A percentile compares a stretch with the other conserved stretches of the same genome.
Conservation (phyloP, 495 filamentous ascomycete species). For the Xylaria grammica region DNA sequence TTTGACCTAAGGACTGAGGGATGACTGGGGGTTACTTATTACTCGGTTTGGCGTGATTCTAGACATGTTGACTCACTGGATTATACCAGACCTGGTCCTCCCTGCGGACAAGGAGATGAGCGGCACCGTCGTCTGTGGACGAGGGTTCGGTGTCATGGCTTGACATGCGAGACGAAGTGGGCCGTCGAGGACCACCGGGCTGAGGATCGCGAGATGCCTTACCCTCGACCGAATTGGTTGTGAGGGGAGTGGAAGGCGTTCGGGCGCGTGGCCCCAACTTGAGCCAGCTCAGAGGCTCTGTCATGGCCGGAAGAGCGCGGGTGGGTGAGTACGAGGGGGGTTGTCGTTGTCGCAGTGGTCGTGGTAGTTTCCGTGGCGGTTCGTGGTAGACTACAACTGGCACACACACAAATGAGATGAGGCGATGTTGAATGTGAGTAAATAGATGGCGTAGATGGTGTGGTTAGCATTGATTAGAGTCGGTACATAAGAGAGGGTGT, state of each 20-base stretch:
- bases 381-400: too few species aligned
- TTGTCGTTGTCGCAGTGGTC: neutral
- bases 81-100: slow-evolving; percentile 46
- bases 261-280: slow-evolving; percentile 34
- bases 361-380: neutral
- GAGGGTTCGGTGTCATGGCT: neutral
- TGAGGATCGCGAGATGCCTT: neutral
- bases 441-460: too few species aligned
- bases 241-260: slow-evolving; percentile 25
- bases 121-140: neutral
- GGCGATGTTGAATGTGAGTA: too few species aligned
- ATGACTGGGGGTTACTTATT: neutral
- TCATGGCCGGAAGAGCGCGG: slow-evolving; percentile 26
- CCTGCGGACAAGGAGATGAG: slow-evolving; percentile 24
- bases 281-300: slow-evolving; percentile 37
- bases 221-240: slow-evolving; percentile 2
- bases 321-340: neutral
- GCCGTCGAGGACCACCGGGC: neutral
- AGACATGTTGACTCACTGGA: slow-evolving; percentile 24
- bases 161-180: slow-evolving; percentile 13
- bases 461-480: too few species aligned
- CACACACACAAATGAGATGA: too few species aligned
- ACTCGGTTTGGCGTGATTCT: neutral
- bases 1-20: slow-evolving; percentile 42
- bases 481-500: too few species aligned